Conservation (phyloP, 1,284 basidiomycete genomes). For the Microbotryum violaceum region DNA sequence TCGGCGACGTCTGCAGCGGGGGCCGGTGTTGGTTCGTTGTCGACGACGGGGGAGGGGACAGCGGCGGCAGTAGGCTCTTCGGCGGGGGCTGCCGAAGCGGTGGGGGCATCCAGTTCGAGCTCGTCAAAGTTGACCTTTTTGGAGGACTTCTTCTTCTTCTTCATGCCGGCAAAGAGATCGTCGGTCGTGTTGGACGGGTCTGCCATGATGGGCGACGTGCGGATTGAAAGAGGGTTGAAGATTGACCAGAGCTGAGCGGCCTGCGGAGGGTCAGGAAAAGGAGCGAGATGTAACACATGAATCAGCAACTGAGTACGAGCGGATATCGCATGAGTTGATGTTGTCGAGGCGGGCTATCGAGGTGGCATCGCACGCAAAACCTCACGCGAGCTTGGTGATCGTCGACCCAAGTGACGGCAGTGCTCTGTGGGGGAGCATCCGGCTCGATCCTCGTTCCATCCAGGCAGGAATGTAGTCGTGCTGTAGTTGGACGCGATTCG, state of each 20-base stretch:
- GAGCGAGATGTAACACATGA: neutral
- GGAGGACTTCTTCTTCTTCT: constrained; percentile 44
- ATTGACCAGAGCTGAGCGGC: too few species aligned
- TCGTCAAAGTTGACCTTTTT: constrained; percentile 43
- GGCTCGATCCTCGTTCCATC: too few species aligned
- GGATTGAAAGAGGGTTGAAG: too few species aligned
- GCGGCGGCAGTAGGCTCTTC: constrained; percentile 51
- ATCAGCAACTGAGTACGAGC: neutral
- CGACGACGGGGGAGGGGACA: constrained; percentile 49
- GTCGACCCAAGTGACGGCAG: too few species aligned
- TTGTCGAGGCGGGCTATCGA: neutral
- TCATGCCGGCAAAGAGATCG: constrained; percentile 48
- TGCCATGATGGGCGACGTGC: constrained; percentile 18
- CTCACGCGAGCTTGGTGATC: too few species aligned
- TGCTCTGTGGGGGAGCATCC: too few species aligned
- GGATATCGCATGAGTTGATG: neutral
- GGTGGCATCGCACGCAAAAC: too few species aligned
- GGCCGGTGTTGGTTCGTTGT: constrained; percentile 14
- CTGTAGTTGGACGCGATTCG: too few species aligned
- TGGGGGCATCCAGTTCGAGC: constrained; percentile 44
- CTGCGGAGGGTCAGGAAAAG: neutral
- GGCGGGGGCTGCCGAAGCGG: constrained; percentile 9
- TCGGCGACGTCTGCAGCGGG: constrained; percentile 31
- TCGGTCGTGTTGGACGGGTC: constrained; percentile 30
- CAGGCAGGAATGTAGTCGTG: too few species aligned